phyloP scores from a whole-genome alignment of 768 basidiomycete genomes.

The Lactifluus echinatus region DNA sequence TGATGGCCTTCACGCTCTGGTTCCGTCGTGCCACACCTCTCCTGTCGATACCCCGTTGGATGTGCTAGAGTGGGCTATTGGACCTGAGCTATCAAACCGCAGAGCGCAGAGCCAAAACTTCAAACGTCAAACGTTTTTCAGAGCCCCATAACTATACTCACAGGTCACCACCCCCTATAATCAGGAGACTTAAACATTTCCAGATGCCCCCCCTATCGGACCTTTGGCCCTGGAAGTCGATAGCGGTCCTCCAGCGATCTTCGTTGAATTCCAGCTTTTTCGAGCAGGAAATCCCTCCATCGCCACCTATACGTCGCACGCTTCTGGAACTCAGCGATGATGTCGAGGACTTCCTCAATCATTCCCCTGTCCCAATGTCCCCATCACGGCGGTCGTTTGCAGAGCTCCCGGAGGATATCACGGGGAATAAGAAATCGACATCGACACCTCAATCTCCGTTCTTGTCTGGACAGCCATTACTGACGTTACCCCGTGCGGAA shows the following conservation, averaged over 20 bases:
- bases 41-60: neutral
- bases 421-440: neutral
- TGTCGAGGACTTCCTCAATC: neutral
- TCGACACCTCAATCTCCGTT: slow-evolving; percentile 1
- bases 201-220: neutral
- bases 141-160: too few species aligned
- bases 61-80: neutral
- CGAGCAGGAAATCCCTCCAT: neutral
- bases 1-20: neutral
- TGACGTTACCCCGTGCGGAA: slow-evolving; percentile 38
- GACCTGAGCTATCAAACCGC: neutral
- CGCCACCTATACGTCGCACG: neutral
- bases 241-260: neutral
- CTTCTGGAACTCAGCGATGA: neutral
- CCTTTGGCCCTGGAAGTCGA: neutral
- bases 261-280: neutral
- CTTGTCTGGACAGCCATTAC: slow-evolving; percentile 19
- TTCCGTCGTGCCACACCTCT: neutral
- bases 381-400: slow-evolving; percentile 17
- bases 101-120: neutral
- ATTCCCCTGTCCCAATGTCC: slow-evolving; percentile 3
- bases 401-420: slow-evolving; percentile 16
- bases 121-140: neutral
- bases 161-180: neutral
- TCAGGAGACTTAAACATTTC: neutral